Evolutionary conservation across 345 rosid species (phyloP).

Genomic region (Psidium guajava): DNA sequence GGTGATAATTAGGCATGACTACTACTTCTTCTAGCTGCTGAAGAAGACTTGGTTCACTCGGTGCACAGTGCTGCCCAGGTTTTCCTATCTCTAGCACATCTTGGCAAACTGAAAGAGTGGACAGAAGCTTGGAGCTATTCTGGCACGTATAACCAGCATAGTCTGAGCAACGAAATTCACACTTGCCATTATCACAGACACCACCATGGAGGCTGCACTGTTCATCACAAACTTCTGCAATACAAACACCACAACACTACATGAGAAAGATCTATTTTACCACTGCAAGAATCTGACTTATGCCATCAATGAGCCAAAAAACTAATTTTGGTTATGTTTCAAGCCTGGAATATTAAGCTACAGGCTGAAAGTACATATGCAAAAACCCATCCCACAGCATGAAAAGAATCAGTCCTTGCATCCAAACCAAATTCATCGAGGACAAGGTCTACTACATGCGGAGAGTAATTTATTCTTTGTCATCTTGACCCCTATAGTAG

Average conservation of each 20-base stretch:
- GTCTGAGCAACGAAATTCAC: constrained; percentile 98
- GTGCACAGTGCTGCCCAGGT: constrained; percentile 86
- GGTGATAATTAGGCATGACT: constrained; percentile 91
- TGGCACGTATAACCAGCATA: constrained; percentile 97
- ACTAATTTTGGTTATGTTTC: background rate
- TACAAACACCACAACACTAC: background rate
- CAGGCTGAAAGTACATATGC: background rate
- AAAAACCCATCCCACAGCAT: background rate
- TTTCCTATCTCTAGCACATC: constrained; percentile 70
- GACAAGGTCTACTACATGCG: background rate
- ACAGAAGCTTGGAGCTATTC: constrained; percentile 78
- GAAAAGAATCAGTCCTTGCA: background rate
- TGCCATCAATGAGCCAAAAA: background rate
- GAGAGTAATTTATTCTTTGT: background rate
- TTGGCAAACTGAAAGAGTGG: constrained; percentile 78
- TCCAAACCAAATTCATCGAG: background rate
- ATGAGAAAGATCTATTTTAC: background rate
- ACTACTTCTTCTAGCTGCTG: constrained; percentile 98
- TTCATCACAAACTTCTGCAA: constrained; percentile 89
- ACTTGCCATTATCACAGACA: constrained; percentile 98
- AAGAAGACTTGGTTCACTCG: constrained; percentile 78
- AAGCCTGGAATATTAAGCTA: background rate
- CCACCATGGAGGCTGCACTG: constrained; percentile 99
- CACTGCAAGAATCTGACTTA: background rate
- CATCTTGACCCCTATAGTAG: background rate